These are phyloP conservation scores for Lentinula edodes DNA, from an alignment of 768 basidiomycete genomes.

Conservation along the genomic window DNA sequence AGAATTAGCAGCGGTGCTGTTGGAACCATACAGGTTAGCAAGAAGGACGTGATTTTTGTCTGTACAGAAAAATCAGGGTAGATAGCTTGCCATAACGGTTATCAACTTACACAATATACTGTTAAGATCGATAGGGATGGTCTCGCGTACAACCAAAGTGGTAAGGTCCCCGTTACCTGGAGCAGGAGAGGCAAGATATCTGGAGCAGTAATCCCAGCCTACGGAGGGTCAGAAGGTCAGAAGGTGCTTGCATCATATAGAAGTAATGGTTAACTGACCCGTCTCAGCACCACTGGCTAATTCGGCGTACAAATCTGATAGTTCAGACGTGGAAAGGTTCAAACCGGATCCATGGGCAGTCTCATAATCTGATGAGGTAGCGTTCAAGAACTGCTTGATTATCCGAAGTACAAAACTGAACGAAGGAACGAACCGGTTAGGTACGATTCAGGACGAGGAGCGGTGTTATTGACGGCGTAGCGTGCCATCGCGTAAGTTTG, in stretches of 20 bases:
- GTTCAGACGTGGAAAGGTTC: constrained; percentile 51
- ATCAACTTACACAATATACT: constrained; percentile 68
- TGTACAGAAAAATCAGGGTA: constrained; percentile 17
- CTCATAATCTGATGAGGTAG: constrained; percentile 53
- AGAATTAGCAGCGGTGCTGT: constrained; percentile 33
- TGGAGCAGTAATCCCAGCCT: constrained; percentile 50
- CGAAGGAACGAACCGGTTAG: constrained; percentile 35
- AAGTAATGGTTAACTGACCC: constrained; percentile 29
- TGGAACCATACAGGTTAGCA: constrained; percentile 48
- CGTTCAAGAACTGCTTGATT: constrained; percentile 4
- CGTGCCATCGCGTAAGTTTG: constrained; percentile 59
- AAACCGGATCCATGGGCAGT: constrained; percentile 67
- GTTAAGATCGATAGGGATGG: constrained; percentile 75
- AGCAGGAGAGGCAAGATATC: constrained; percentile 36
- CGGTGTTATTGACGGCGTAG: constrained; percentile 77
- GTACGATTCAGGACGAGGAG: constrained; percentile 87
- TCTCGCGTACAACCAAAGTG: constrained; percentile 63
- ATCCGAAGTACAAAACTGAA: constrained; percentile 10
- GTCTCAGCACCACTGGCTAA: constrained; percentile 86
- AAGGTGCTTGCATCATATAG: background rate
- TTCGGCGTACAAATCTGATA: constrained; percentile 72
- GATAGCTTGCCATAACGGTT: background rate
- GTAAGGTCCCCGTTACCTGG: constrained; percentile 51
- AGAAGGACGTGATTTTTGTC: constrained; percentile 61
- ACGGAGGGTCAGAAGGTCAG: background rate